Percentiles rank a stretch among this genome's conserved stretches.
Evolutionary conservation across 2,329 filamentous ascomycete genomes (phyloP).

Genomic region (Apiospora sp.): DNA sequence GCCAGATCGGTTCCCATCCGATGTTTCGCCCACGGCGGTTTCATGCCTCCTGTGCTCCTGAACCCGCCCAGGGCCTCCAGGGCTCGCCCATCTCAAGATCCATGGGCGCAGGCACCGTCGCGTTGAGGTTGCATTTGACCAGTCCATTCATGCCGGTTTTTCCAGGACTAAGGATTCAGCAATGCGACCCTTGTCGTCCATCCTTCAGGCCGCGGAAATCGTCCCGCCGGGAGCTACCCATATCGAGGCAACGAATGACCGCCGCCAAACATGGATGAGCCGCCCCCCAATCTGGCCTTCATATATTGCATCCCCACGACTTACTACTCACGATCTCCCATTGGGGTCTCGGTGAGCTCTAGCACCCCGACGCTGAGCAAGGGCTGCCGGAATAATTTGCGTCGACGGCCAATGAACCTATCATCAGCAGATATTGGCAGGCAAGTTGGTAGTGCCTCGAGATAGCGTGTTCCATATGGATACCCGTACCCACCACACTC

Average conservation of each 20-base stretch:
- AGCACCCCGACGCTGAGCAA: too few relatives aligned
- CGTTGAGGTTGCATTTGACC: neutral
- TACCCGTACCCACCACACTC: neutral
- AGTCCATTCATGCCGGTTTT: neutral
- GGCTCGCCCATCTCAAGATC: neutral
- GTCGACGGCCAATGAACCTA: too few relatives aligned
- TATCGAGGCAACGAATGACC: neutral
- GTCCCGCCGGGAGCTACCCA: neutral
- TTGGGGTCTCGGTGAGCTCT: too few relatives aligned
- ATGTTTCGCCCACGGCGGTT: constrained; percentile 16
- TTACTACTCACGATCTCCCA: too few relatives aligned
- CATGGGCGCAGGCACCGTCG: neutral
- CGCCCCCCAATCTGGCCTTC: too few relatives aligned
- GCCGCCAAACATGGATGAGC: neutral
- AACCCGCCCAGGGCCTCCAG: neutral
- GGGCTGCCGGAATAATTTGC: neutral
- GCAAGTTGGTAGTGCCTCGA: neutral
- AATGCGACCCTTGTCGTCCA: neutral
- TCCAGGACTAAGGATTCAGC: neutral
- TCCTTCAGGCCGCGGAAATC: neutral
- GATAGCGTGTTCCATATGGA: neutral
- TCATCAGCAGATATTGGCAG: too few relatives aligned
- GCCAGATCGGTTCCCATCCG: constrained; percentile 2
- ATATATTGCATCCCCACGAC: too few relatives aligned
- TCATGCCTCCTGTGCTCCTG: neutral